These are phyloP conservation scores for Thielaviopsis musarum DNA, from an alignment of 2,329 filamentous ascomycete species.

Conservation along the genomic window DNA sequence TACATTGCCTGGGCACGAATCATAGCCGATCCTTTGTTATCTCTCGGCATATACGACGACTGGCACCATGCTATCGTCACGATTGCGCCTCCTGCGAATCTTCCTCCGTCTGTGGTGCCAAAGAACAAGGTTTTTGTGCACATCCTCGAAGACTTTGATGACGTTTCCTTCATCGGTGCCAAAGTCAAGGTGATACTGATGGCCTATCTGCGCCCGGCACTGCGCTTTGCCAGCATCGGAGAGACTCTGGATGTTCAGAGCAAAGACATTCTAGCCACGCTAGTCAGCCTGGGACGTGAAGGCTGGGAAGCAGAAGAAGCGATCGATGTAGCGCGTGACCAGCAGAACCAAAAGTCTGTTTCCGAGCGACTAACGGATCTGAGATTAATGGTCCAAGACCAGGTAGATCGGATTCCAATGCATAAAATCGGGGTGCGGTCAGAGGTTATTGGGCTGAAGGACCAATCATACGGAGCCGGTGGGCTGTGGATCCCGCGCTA, in stretches of 20 bases:
- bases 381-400: conserved; percentile 32
- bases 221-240: conserved; percentile 13
- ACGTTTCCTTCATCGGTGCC: conserved; percentile 23
- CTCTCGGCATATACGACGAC: conserved; percentile 8
- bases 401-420: conserved; percentile 40
- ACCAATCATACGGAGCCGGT: conserved; percentile 31
- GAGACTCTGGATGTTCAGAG: conserved; percentile 19
- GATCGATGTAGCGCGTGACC: conserved; percentile 22
- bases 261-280: conserved; percentile 25
- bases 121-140: conserved; percentile 36
- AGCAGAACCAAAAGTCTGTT: conserved; percentile 26
- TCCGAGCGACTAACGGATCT: conserved; percentile 30
- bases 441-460: conserved; percentile 27
- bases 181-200: conserved; percentile 39
- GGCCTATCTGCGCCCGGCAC: conserved; percentile 34
- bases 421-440: conserved; percentile 42
- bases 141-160: conserved; percentile 34
- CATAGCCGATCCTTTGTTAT: conserved; percentile 15
- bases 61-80: conserved; percentile 47
- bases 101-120: conserved; percentile 28
- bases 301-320: conserved; percentile 28
- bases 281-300: conserved; percentile 29
- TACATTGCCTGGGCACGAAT: conserved; percentile 49
- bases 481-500: conserved; percentile 28
- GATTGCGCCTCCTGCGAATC: conserved; percentile 32